These are phyloP conservation scores for Lactifluus echinatus DNA, from an alignment of 768 basidiomycete genomes.

Conservation along the genomic window DNA sequence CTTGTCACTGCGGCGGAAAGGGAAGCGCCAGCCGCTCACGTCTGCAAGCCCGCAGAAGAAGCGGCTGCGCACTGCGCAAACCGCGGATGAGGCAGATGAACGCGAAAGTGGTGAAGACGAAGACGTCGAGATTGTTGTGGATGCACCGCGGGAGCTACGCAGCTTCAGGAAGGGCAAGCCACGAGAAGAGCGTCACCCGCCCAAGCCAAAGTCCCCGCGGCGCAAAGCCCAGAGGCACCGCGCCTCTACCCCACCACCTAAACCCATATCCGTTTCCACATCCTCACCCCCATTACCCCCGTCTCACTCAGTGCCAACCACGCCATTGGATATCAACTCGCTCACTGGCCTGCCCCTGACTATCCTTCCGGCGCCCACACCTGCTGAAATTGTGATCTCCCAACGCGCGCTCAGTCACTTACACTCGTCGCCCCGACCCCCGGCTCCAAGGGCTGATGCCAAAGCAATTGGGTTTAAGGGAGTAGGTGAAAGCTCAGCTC, in stretches of 20 bases:
- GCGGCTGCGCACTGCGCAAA: neutral
- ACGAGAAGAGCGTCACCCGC: neutral
- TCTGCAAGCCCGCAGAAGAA: neutral
- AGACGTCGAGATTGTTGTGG: neutral
- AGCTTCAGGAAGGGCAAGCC: neutral
- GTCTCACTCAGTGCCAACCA: neutral
- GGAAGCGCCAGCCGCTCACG: neutral
- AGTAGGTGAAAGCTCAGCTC: neutral
- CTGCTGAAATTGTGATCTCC: neutral
- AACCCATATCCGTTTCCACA: neutral
- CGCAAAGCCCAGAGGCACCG: neutral
- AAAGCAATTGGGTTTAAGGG: neutral
- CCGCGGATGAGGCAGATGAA: neutral
- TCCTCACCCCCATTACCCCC: neutral
- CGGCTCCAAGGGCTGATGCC: neutral
- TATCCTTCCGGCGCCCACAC: neutral
- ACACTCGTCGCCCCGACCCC: neutral
- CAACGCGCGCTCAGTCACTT: slow-evolving; percentile 1
- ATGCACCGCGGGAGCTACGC: neutral
- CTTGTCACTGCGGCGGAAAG: neutral
- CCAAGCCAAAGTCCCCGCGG: neutral
- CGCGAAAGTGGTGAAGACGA: neutral
- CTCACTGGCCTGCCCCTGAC: neutral
- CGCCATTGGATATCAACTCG: neutral
- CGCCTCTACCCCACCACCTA: neutral